phyloP scores from a whole-genome alignment of 495 filamentous ascomycete species.

The Sporormia fimetaria region DNA sequence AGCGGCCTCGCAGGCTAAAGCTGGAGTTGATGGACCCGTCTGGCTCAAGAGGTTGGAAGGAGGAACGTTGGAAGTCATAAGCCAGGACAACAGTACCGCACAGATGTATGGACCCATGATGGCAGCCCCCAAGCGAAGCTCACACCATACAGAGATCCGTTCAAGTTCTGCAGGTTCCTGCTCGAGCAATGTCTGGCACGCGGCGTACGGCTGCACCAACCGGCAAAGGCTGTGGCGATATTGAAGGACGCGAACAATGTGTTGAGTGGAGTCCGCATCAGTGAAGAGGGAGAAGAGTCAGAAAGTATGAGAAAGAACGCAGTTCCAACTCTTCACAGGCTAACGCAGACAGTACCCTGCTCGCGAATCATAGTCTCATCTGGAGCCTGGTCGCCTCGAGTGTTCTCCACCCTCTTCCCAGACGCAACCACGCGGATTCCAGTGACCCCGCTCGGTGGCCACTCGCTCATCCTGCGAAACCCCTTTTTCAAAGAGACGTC shows the following conservation, averaged over 20 bases:
- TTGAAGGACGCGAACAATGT: slow-evolving; percentile 37
- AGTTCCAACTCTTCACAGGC: neutral
- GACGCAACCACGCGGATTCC: slow-evolving; percentile 39
- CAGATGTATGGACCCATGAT: slow-evolving; percentile 43
- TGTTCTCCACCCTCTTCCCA: slow-evolving; percentile 55
- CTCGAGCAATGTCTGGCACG: slow-evolving; percentile 43
- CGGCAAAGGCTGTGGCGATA: slow-evolving; percentile 44
- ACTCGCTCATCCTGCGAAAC: slow-evolving; percentile 56
- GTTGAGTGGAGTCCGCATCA: slow-evolving; percentile 40
- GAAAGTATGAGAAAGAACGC: slow-evolving; percentile 25
- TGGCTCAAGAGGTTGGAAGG: slow-evolving; percentile 50
- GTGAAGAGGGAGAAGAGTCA: slow-evolving; percentile 39
- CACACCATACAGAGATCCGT: slow-evolving; percentile 42
- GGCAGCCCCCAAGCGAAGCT: neutral
- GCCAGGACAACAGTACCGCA: slow-evolving; percentile 49
- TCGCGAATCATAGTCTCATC: slow-evolving; percentile 51
- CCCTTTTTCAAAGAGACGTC: slow-evolving; percentile 42
- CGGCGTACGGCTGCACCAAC: slow-evolving; percentile 58
- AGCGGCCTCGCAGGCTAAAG: slow-evolving; percentile 32
- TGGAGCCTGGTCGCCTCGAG: slow-evolving; percentile 56
- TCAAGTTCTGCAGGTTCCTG: slow-evolving; percentile 52
- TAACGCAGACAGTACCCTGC: slow-evolving; percentile 37
- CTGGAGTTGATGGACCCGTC: slow-evolving; percentile 33
- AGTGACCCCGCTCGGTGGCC: slow-evolving; percentile 54
- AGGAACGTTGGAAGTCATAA: slow-evolving; percentile 49